Conservation (phyloP, 78 protist species). For the Tieghemostelium lacteum region DNA sequence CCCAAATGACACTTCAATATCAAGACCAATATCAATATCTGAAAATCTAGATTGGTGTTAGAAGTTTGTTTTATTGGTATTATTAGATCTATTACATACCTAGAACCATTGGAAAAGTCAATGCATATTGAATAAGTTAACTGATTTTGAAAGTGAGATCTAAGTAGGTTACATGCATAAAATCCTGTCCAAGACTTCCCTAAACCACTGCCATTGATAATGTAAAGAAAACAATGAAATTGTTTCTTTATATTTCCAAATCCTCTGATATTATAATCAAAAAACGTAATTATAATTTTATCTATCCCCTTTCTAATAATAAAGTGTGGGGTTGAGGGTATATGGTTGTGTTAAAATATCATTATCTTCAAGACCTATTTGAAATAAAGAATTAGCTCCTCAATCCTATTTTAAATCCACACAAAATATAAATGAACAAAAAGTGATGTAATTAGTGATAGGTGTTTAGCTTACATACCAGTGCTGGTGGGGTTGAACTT, state of each 20-base stretch:
- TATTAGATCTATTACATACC: not conserved
- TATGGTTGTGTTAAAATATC: not conserved
- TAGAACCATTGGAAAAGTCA: not conserved
- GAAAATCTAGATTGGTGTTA: not conserved
- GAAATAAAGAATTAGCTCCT: too few relatives aligned
- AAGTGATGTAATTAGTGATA: too few relatives aligned
- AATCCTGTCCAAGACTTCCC: constrained; percentile 6
- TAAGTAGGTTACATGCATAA: not conserved
- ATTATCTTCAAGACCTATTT: not conserved
- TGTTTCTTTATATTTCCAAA: not conserved
- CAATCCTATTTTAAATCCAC: too few relatives aligned
- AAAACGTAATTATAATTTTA: too few relatives aligned
- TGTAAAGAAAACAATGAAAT: not conserved
- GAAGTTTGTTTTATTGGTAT: not conserved
- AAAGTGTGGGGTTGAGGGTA: not conserved
- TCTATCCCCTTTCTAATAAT: not conserved
- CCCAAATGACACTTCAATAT: not conserved
- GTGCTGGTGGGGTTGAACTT: too few relatives aligned
- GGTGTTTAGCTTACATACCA: too few relatives aligned
- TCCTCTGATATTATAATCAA: not conserved
- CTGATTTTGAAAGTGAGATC: too few relatives aligned
- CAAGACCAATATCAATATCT: too few relatives aligned
- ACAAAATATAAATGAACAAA: too few relatives aligned
- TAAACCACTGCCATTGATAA: constrained; percentile 8
- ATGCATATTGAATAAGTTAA: too few relatives aligned